Evolutionary conservation across 2,329 filamentous ascomycete genomes (phyloP).

Genomic region (Trichoderma sp.): DNA sequence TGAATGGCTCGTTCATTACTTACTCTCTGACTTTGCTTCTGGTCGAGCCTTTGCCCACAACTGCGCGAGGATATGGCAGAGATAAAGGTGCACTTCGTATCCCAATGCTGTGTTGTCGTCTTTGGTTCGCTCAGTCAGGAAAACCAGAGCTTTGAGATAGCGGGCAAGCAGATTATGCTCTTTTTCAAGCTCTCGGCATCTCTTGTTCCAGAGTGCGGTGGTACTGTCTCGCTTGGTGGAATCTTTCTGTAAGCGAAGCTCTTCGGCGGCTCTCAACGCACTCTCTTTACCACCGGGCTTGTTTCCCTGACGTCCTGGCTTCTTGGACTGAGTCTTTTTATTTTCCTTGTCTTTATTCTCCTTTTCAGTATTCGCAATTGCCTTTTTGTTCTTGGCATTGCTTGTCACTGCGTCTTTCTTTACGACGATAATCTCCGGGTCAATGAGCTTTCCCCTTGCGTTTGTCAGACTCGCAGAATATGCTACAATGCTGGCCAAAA

Average conservation of each 20-base stretch:
- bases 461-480: constrained; percentile 74
- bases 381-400: constrained; percentile 15
- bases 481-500: constrained; percentile 67
- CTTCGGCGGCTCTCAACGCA: constrained; percentile 42
- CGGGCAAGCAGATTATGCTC: constrained; percentile 48
- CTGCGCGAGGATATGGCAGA: constrained; percentile 41
- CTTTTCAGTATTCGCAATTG: constrained; percentile 26
- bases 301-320: constrained; percentile 35
- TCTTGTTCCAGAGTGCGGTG: constrained; percentile 1
- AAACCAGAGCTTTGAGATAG: constrained; percentile 54
- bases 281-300: constrained; percentile 43
- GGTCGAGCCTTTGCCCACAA: constrained; percentile 29
- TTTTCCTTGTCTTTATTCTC: constrained; percentile 27
- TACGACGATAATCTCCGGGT: constrained; percentile 66
- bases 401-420: constrained; percentile 29
- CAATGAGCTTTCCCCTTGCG: constrained; percentile 62
- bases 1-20: not conserved
- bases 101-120: constrained; percentile 38
- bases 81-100: constrained; percentile 43
- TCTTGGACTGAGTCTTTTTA: constrained; percentile 23
- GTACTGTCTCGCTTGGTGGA: not conserved
- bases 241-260: constrained; percentile 42
- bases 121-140: constrained; percentile 48
- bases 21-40: not conserved
- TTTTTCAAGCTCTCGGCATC: constrained; percentile 47